Percentiles rank a stretch among this genome's conserved stretches.
These are phyloP conservation scores for Trichodelitschia bisporula DNA, from an alignment of 495 filamentous ascomycete species.

Conservation along the genomic window DNA sequence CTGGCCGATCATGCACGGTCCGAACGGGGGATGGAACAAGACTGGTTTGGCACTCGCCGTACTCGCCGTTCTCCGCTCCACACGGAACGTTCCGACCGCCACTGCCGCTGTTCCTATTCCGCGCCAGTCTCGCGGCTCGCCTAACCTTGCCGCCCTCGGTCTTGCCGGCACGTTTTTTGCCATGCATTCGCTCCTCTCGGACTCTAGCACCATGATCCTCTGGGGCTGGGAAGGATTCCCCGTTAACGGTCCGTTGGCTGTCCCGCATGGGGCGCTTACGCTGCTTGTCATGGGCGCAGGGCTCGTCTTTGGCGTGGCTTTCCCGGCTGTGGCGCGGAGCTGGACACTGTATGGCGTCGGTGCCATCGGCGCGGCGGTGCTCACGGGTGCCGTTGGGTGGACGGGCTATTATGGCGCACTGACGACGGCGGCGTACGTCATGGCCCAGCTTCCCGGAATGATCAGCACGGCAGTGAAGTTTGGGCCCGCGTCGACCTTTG, in stretches of 20 bases:
- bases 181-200: constrained; percentile 81
- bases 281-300: constrained; percentile 71
- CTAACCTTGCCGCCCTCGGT: constrained; percentile 46
- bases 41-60: constrained; percentile 52
- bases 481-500: constrained; percentile 55
- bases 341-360: constrained; percentile 68
- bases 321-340: constrained; percentile 38
- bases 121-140: constrained; percentile 31
- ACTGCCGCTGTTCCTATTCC: constrained; percentile 9
- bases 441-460: constrained; percentile 57
- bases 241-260: constrained; percentile 67
- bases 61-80: constrained; percentile 34
- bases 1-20: constrained; percentile 77
- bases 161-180: constrained; percentile 69
- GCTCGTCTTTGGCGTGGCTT: constrained; percentile 50
- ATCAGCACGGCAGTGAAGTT: constrained; percentile 51
- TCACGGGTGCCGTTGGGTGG: constrained; percentile 68
- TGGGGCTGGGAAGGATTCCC: constrained; percentile 99
- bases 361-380: constrained; percentile 51
- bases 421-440: constrained; percentile 48
- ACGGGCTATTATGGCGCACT: constrained; percentile 73
- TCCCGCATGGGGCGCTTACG: constrained; percentile 65
- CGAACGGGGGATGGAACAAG: constrained; percentile 86
- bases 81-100: constrained; percentile 10
- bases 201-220: constrained; percentile 95